Evolutionary conservation across 208 protist genomes (phyloP).

Genomic region (Acanthamoeba culbertsoni): DNA sequence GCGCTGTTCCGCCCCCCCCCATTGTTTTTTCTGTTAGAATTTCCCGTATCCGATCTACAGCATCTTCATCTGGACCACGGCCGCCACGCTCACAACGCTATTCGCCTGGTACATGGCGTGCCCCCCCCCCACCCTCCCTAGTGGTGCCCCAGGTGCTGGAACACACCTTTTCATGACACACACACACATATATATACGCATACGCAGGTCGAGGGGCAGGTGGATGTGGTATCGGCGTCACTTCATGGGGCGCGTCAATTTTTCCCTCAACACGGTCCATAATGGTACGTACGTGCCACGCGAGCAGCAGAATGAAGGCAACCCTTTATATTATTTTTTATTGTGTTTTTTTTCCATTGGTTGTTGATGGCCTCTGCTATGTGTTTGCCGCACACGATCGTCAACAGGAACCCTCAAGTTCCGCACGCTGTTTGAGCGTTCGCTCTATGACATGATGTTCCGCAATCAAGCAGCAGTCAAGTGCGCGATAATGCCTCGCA

Average conservation of each 20-base stretch:
- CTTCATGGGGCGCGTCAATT: conserved; percentile 41
- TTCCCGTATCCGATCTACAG: conserved; percentile 45
- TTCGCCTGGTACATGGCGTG: not conserved
- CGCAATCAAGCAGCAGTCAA: conserved; percentile 51
- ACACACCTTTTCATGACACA: not conserved
- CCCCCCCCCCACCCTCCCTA: not conserved
- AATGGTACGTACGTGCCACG: not conserved
- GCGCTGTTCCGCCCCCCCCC: not conserved
- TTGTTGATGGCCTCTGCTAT: not conserved
- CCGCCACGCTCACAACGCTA: not conserved
- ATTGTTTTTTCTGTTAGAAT: not conserved
- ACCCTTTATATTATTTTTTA: not conserved
- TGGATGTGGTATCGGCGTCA: conserved; percentile 35
- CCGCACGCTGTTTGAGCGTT: conserved; percentile 16
- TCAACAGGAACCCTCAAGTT: conserved; percentile 12
- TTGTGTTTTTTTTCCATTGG: not conserved
- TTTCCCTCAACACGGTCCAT: not conserved
- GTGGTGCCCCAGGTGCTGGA: not conserved
- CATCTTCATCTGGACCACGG: conserved; percentile 9
- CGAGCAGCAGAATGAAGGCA: not conserved
- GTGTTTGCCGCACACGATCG: no score
- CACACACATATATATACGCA: not conserved
- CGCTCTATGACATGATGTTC: not conserved
- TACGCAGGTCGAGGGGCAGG: not conserved
- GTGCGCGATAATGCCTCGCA: no score